Evolutionary conservation across 2,329 filamentous ascomycete genomes (phyloP), one percentile per base, ranked within the genome.

Genomic region (Ophiocordyceps polyrhachis-furcata): DNA sequence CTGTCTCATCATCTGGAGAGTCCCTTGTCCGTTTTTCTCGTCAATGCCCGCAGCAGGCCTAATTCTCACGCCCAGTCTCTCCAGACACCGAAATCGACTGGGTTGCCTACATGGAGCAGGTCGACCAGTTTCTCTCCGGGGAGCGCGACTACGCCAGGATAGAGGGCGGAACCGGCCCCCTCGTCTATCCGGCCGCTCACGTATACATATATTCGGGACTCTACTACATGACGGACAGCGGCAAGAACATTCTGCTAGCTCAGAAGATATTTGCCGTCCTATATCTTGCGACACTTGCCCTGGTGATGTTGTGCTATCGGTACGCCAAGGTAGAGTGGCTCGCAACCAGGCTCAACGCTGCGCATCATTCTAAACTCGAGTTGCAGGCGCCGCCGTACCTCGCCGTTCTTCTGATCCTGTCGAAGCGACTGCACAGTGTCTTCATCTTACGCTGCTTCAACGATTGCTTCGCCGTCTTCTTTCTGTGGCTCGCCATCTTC

Each of bases 51-150:
- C 14, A 7, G 15, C n/a, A 12, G n/a, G 12, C 2, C 23, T 14
- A 4, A 46, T 20, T 17, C 42, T 43, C 9, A 44, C 8, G 19
- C 14, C 4, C 40, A 2, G 28, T 29, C 7, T n/a, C 12, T 20
- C 13, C 43, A 72, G 91, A 98, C 60, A 98, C 91, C 40, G 91
- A 98, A 62, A 98, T 98, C 56, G 91, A 98, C 64, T 98, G 89
- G 89, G 74, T 73, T 47, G 86, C 91, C 0, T 98, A 98, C 62
- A 96, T 98, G 88, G 74, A 95, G 59, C 91, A 98, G 57, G 71
- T 96, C 41, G 65, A 73, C 38, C 79, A 88, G 53, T 91, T 82
- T 56, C 66, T 88, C 41, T 70, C 75, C 17, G 91, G 91, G 56
- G 88, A 96, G 67, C 78, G 83, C 58, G 81, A 95, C 62, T 98